Base-by-base conservation (phyloP, 23 red algal species). In the Cyanidium caldarium region DNA sequence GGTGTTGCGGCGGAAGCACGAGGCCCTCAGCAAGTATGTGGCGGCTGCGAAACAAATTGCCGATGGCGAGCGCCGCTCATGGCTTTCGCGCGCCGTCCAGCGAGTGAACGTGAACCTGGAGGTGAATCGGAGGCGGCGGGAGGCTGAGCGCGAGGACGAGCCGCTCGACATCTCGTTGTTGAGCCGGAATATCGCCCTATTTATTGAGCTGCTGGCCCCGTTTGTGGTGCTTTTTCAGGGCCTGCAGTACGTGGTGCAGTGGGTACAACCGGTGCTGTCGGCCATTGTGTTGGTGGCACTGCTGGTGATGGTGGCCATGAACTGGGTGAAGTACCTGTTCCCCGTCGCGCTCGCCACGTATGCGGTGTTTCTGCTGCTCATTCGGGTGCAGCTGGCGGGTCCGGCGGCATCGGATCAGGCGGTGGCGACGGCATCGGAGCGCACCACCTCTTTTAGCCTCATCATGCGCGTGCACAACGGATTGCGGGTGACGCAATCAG, bases 91-190 rank as follows among this genome's bases (percentile, higher is more conserved):
- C 28, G 79, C 86, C 21, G 40, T 82, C 30, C 72, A 67, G 28
- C 66, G 77, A 10, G 82, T 90, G 40, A 73, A 77, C 0, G 79
- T 82, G 37, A 90, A 90, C 45, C 82, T 90, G 78, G 72, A 90
- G 25, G 43, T 68, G 30, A 90, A 90, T 39, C 39, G 72, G 38
- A n/a, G n/a, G n/a, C 40, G 78, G 0, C 28, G 81, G 20, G 73
- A 82, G 72, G 73, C 46, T 5, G 86, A 34, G 2, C 42, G 78
- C 45, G 86, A 90, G 17, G 58, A 75, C 40, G 86, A 82, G 56
- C 74, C 86, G 33, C 82, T 90, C 40, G 86, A 90, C 42, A 65
- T 82, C 1, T 57, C 35, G 0, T 42, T 37, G 19, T 72, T 90
- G 14, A 77, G 86, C 15, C 73, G 82, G 42, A 68, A 69, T 13